These are phyloP conservation scores for Bisporella sp. DNA, from an alignment of 2,329 filamentous ascomycete genomes.

Conservation along the genomic window DNA sequence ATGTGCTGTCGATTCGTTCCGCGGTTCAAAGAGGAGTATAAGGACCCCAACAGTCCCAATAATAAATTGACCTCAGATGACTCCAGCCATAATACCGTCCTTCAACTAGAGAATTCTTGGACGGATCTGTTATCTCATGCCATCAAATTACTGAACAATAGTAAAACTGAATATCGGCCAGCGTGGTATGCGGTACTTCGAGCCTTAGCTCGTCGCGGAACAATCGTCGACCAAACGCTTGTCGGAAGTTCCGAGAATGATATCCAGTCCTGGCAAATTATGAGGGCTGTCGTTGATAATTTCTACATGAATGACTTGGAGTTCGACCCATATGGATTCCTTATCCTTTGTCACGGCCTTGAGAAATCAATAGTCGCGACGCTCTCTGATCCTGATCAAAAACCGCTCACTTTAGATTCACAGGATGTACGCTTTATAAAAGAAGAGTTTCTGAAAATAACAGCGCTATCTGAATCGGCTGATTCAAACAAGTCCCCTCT, in stretches of 20 bases:
- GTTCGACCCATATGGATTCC: conserved; percentile 23
- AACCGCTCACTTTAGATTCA: conserved; percentile 12
- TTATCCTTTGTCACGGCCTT: conserved; percentile 18
- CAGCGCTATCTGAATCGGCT: conserved; percentile 6
- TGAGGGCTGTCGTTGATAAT: conserved; percentile 14
- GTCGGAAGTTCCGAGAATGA: conserved; percentile 16
- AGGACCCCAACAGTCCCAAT: background rate
- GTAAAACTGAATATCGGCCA: conserved; percentile 17
- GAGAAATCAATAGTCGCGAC: conserved; percentile 20
- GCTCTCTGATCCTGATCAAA: conserved; percentile 11
- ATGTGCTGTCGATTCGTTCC: conserved; percentile 39
- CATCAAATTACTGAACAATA: conserved; percentile 15
- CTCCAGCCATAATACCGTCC: background rate
- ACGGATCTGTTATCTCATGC: conserved; percentile 6
- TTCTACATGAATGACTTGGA: conserved; percentile 21
- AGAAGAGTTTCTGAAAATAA: conserved; percentile 23
- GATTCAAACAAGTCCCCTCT: conserved; percentile 27
- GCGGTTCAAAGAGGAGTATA: background rate
- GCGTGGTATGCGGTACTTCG: conserved; percentile 38
- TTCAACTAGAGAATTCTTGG: background rate
- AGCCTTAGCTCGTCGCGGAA: conserved; percentile 28
- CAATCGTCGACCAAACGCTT: conserved; percentile 12
- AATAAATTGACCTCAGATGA: background rate
- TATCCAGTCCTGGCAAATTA: conserved; percentile 20
- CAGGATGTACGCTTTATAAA: conserved; percentile 15